Base-by-base conservation (phyloP, 345 rosid species). In the Raphanus raphanistrum region DNA sequence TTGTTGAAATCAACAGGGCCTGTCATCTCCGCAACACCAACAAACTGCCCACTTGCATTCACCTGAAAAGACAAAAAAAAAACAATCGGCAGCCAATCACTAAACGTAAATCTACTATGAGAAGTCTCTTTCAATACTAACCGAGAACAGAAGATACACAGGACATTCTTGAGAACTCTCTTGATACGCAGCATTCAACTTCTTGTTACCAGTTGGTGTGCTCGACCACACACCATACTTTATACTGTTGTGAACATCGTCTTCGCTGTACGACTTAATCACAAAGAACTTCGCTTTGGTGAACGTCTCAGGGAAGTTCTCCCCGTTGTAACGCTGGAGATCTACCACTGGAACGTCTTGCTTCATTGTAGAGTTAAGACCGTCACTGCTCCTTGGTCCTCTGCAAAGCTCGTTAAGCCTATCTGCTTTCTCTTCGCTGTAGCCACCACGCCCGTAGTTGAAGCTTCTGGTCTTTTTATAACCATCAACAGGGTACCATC, bases 31-130 rank as follows among this genome's bases (percentile, higher is more conserved):
- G 95, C 97, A 57, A 92, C 67, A 31, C 95, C 97, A 73, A 90
- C 90, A 79, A 92, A 92, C 28, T 92, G 93, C 4, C 93, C 93
- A 72, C 95, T 92, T n/a, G 93, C 84, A 61, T 92, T 92, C 73
- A 92, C 97, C 95, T 92, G 85, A 16, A 16, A 84, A 5, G 60
- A 78, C 67, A 16, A 52, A 10, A 58, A 74, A 69, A 28, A 28
- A 28, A 28, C 29, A 12, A 33, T 62, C 8, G 32, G 54, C 26
- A 38, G 4, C 7, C 1, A 16, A 16, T 77, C 4, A 70, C 7
- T 27, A 11, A 7, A 62, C 17, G 55, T 32, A 32, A 32, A 32
- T n/a, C n/a, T n/a, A 4, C 21, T 21, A 32, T 32, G 45, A 38
- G 3, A 2, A 8, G 48, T 32, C 8, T 29, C 54, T 5, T 74